Evolutionary conservation across 805 yeast species (phyloP).

Genomic region (Starmerella geochares): DNA sequence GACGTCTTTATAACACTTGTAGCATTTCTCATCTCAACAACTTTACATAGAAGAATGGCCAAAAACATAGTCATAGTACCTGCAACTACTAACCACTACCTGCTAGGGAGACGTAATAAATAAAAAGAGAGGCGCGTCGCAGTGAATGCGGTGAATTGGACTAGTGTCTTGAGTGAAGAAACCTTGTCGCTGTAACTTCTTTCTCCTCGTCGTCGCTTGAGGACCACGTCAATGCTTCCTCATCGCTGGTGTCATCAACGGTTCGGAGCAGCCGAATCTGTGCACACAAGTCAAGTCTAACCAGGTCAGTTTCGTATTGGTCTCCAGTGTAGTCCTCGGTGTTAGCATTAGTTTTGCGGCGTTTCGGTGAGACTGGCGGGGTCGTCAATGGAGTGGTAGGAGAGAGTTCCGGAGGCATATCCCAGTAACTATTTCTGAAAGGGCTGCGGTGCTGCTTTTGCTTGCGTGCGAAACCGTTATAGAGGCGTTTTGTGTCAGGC

Average conservation of each 20-base stretch:
- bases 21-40: too few relatives aligned
- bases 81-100: too few relatives aligned
- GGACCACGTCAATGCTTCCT: conserved; percentile 17
- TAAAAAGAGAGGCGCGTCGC: neutral
- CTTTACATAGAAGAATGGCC: too few relatives aligned
- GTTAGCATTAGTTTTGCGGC: conserved; percentile 6
- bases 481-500: neutral
- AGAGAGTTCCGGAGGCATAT: neutral
- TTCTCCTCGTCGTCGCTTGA: conserved; percentile 14
- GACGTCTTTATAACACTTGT: too few relatives aligned
- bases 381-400: neutral
- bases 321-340: neutral
- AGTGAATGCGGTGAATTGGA: neutral
- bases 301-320: neutral
- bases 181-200: neutral
- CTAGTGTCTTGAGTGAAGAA: neutral
- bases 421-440: neutral
- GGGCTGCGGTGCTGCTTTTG: conserved; percentile 3
- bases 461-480: neutral
- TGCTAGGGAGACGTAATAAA: neutral
- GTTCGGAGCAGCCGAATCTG: conserved; percentile 13
- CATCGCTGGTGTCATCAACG: conserved; percentile 6
- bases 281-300: conserved; percentile 9
- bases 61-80: too few relatives aligned
- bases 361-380: neutral